These are phyloP conservation scores for Clavispora fructus DNA, from an alignment of 805 yeast species.

Conservation along the genomic window DNA sequence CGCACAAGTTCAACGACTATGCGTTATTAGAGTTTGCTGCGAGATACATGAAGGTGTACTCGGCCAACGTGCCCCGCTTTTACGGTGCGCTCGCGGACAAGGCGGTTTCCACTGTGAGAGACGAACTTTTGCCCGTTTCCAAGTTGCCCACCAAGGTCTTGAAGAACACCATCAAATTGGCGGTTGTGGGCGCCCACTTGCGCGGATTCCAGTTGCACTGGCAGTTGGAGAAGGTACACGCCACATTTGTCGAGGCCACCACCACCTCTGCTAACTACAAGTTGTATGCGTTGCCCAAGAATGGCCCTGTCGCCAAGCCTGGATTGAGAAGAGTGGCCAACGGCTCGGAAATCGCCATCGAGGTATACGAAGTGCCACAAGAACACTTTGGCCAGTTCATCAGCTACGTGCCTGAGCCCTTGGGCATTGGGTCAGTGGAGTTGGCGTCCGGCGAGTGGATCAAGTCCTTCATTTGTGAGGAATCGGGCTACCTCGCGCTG, in stretches of 20 bases:
- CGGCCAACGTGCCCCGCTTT: constrained; percentile 43
- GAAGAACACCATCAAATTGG: constrained; percentile 48
- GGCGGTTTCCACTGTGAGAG: constrained; percentile 32
- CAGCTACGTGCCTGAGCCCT: constrained; percentile 85
- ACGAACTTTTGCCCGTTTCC: constrained; percentile 36
- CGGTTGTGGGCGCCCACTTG: constrained; percentile 96
- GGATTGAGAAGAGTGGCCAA: constrained; percentile 69
- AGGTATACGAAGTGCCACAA: constrained; percentile 76
- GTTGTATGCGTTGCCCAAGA: constrained; percentile 75
- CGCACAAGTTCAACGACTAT: constrained; percentile 78
- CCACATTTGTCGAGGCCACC: constrained; percentile 60
- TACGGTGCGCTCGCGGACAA: constrained; percentile 48
- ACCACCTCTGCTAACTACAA: constrained; percentile 67
- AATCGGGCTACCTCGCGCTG: constrained; percentile 65
- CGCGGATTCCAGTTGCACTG: constrained; percentile 86
- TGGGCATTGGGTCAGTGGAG: constrained; percentile 93
- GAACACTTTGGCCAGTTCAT: constrained; percentile 80
- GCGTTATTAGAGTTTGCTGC: constrained; percentile 83
- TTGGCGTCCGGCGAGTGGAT: constrained; percentile 76
- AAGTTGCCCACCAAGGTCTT: constrained; percentile 12
- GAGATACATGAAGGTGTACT: constrained; percentile 51
- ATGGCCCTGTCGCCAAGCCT: constrained; percentile 83
- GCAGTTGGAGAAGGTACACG: constrained; percentile 85
- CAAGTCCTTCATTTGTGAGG: constrained; percentile 94
- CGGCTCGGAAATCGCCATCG: constrained; percentile 67